These are phyloP conservation scores for Dothideomycetidae sp. DNA, from an alignment of 2,329 filamentous ascomycete genomes.

Conservation along the genomic window DNA sequence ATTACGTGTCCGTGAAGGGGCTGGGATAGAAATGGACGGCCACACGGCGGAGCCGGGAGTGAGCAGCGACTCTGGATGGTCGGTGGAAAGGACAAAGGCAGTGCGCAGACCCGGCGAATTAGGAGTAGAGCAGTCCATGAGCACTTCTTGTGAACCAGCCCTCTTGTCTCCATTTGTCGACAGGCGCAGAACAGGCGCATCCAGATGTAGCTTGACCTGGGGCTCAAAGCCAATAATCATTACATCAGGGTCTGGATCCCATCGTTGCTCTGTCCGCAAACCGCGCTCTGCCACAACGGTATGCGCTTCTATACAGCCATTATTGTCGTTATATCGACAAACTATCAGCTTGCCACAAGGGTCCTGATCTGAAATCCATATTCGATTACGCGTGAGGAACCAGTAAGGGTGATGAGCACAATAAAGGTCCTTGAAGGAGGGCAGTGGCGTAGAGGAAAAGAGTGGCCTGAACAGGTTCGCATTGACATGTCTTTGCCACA, in stretches of 20 bases:
- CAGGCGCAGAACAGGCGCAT: slow-evolving; percentile 46
- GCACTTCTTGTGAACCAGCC: slow-evolving; percentile 35
- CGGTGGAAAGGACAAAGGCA: slow-evolving; percentile 52
- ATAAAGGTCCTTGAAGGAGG: slow-evolving; percentile 58
- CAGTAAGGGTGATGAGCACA: slow-evolving; percentile 62
- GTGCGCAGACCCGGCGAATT: slow-evolving; percentile 39
- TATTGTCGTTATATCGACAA: slow-evolving; percentile 57
- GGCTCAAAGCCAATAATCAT: slow-evolving; percentile 63
- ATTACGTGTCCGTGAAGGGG: slow-evolving; percentile 42
- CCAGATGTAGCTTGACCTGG: slow-evolving; percentile 53
- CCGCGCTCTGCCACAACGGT: slow-evolving; percentile 53
- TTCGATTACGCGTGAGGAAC: slow-evolving; percentile 65
- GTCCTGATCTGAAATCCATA: slow-evolving; percentile 72
- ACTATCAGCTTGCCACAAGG: slow-evolving; percentile 63
- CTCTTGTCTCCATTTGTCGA: neutral
- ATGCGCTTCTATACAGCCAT: slow-evolving; percentile 68
- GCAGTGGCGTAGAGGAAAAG: slow-evolving; percentile 40
- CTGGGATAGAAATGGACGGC: slow-evolving; percentile 61
- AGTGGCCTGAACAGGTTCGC: slow-evolving; percentile 48
- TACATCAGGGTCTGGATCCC: slow-evolving; percentile 50
- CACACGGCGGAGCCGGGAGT: slow-evolving; percentile 40
- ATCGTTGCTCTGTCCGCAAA: slow-evolving; percentile 42
- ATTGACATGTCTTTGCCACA: slow-evolving; percentile 61
- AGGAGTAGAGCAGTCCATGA: slow-evolving; percentile 29
- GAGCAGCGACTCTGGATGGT: slow-evolving; percentile 30